phyloP scores from a whole-genome alignment of 805 yeast species.

The Crinitomyces ghanaensis region DNA sequence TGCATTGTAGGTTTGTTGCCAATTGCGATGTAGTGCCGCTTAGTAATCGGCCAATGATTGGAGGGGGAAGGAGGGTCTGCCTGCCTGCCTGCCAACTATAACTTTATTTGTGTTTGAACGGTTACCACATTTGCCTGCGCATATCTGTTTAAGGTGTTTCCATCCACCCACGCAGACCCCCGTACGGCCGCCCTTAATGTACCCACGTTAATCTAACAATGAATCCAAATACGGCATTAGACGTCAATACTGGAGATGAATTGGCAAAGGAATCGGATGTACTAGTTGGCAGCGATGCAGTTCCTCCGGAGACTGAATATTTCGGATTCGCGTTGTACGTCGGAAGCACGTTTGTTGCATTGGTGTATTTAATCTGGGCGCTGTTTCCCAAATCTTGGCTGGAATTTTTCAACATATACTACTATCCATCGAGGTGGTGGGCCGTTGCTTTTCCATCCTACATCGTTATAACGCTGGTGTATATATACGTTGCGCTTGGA shows the following conservation, averaged over 20 bases:
- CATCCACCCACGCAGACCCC: no score
- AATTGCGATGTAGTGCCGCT: no score
- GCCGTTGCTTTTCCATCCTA: slow-evolving; percentile 66
- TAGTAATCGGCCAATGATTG: no score
- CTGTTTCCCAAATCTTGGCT: slow-evolving; percentile 50
- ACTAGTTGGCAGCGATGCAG: slow-evolving; percentile 28
- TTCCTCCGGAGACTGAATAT: slow-evolving; percentile 49
- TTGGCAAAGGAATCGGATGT: slow-evolving; percentile 28
- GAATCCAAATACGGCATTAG: slow-evolving; percentile 2
- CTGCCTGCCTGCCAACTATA: neutral
- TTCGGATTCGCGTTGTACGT: slow-evolving; percentile 79
- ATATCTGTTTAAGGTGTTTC: no score
- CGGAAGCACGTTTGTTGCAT: slow-evolving; percentile 44
- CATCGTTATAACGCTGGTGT: slow-evolving; percentile 59
- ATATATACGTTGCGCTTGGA: slow-evolving; percentile 57
- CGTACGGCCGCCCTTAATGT: no score
- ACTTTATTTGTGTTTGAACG: neutral
- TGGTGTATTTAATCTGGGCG: slow-evolving; percentile 63
- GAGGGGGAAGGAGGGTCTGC: neutral
- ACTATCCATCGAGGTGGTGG: slow-evolving; percentile 90
- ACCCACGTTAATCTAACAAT: no score
- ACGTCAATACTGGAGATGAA: slow-evolving; percentile 15
- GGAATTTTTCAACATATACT: slow-evolving; percentile 44
- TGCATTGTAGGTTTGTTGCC: no score
- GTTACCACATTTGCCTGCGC: no score